A percentile compares a stretch with the other conserved stretches of the same genome.
phyloP scores from a whole-genome alignment of 2,329 filamentous ascomycete species.

The Ophiostoma quercus region DNA sequence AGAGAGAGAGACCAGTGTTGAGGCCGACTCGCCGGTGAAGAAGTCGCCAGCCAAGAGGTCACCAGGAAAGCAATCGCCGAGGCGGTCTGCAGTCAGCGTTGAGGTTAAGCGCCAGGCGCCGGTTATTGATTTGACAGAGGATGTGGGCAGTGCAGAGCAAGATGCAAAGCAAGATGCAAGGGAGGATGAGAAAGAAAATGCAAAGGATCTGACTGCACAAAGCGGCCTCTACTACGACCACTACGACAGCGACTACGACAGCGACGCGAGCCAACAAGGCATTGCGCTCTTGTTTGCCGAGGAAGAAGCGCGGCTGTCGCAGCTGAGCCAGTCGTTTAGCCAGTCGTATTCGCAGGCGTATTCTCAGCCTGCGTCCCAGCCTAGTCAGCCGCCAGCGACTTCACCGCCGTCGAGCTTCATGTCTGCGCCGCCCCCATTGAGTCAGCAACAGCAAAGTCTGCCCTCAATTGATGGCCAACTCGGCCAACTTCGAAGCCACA shows the following conservation, averaged over 20 bases:
- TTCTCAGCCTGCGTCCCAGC: no score
- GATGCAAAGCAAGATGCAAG: background rate
- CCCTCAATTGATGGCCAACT: background rate
- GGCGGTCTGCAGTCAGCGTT: no score
- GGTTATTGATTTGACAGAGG: slow-evolving; percentile 22
- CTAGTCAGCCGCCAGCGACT: background rate
- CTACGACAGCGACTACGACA: background rate
- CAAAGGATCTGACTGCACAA: background rate
- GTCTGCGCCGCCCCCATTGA: background rate
- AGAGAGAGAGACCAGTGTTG: background rate
- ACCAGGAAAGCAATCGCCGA: background rate
- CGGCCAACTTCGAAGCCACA: background rate
- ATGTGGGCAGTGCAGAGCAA: background rate
- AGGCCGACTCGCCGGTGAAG: background rate
- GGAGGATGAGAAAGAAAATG: background rate
- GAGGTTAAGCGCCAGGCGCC: background rate
- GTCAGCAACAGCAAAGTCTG: background rate
- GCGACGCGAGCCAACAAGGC: slow-evolving; percentile 4
- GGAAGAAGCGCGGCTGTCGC: background rate
- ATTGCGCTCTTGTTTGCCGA: slow-evolving; percentile 10
- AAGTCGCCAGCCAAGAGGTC: background rate
- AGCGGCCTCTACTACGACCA: background rate
- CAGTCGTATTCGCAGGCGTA: background rate
- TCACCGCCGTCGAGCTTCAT: background rate
- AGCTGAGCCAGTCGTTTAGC: background rate